Evolutionary conservation across 768 basidiomycete genomes (phyloP).

Genomic region (Stropharia rugosoannulata): DNA sequence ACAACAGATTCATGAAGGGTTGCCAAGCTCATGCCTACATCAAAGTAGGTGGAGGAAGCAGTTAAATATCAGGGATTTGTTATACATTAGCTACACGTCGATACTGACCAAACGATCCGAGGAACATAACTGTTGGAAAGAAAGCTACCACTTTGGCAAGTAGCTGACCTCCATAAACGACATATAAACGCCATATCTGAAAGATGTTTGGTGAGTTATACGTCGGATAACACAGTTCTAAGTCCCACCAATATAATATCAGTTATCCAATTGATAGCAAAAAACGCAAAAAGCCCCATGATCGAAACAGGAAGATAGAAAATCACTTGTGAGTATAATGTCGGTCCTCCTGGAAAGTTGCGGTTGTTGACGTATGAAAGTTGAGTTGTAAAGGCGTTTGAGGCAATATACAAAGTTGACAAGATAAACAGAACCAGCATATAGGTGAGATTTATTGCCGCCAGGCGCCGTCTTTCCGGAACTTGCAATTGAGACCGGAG

Average conservation of each 20-base stretch:
- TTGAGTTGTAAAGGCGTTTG: conserved; percentile 8
- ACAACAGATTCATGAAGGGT: background rate
- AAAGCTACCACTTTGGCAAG: background rate
- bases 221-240: background rate
- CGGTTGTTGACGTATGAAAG: conserved; percentile 20
- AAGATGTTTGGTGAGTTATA: too few species aligned
- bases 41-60: background rate
- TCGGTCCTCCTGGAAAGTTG: conserved; percentile 17
- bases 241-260: conserved; percentile 18
- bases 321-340: conserved; percentile 4
- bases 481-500: background rate
- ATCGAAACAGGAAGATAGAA: conserved; percentile 12
- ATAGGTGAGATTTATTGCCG: background rate
- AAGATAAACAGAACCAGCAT: conserved; percentile 2
- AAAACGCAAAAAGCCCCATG: conserved; percentile 9
- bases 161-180: background rate
- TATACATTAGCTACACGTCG: too few species aligned
- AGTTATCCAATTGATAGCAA: conserved; percentile 18
- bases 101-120: conserved; percentile 5
- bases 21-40: background rate
- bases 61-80: background rate
- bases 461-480: background rate
- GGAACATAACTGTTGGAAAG: conserved; percentile 1
- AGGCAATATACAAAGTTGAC: conserved; percentile 7
- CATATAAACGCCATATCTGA: conserved; percentile 13